Conservation (phyloP, 768 basidiomycete genomes). For the Nidularia pulvinata region DNA sequence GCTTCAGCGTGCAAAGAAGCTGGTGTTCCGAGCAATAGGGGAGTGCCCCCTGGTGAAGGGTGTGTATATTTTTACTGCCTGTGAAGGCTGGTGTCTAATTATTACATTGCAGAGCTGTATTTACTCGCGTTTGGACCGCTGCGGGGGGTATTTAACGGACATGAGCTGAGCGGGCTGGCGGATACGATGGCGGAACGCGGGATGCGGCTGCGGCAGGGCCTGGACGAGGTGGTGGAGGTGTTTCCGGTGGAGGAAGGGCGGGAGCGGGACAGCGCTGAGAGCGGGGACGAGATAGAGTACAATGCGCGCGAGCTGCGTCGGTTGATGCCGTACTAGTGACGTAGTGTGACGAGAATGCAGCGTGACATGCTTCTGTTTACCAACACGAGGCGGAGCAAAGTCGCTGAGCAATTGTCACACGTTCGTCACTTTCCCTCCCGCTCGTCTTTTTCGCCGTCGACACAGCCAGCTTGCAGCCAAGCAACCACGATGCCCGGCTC, state of each 20-base stretch:
- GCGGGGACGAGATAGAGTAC: constrained; percentile 57
- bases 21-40: constrained; percentile 72
- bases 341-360: neutral
- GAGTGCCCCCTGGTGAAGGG: constrained; percentile 82
- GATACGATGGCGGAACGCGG: constrained; percentile 82
- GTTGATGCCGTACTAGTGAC: constrained; percentile 57
- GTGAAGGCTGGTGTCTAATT: no score
- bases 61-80: no score
- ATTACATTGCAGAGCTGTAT: constrained; percentile 61
- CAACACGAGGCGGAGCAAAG: constrained; percentile 21
- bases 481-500: neutral
- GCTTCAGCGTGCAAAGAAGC: constrained; percentile 61
- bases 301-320: constrained; percentile 58
- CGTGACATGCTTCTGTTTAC: constrained; percentile 11
- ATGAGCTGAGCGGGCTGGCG: constrained; percentile 60
- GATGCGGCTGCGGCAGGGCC: constrained; percentile 56
- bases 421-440: neutral
- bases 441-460: neutral
- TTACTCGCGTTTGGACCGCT: constrained; percentile 75
- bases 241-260: constrained; percentile 28
- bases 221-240: constrained; percentile 58
- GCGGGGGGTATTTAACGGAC: constrained; percentile 55
- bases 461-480: no score
- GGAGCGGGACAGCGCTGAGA: constrained; percentile 38
- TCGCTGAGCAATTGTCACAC: no score